Conservation (phyloP, 176 grass and related monocot genomes). For the Cenchrus purpureus region DNA sequence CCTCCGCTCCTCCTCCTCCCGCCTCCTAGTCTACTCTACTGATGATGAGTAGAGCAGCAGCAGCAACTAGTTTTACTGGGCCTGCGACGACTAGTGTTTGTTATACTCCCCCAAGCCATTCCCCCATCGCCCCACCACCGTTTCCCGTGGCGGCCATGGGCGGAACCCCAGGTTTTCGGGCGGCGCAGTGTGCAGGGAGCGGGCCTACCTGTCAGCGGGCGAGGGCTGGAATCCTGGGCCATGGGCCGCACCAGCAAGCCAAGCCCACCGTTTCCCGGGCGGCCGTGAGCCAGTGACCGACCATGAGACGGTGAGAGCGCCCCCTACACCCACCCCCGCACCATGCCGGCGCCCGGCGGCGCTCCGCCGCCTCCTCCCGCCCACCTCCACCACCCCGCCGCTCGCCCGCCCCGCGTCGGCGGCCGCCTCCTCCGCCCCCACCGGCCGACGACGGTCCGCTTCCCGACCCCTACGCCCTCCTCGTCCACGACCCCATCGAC, state of each 20-base stretch:
- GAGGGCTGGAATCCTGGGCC: not conserved
- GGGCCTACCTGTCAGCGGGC: not conserved
- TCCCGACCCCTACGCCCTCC: conserved; percentile 67
- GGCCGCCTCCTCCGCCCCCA: conserved; percentile 13
- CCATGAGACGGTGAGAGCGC: too few species aligned
- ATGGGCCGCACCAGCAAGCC: not conserved
- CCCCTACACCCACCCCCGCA: not conserved
- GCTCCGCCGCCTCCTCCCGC: conserved; percentile 48
- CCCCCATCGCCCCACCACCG: too few species aligned
- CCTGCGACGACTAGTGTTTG: not conserved
- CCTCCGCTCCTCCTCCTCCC: not conserved
- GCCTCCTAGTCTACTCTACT: not conserved
- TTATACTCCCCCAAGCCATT: not conserved
- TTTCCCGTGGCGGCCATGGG: conserved; percentile 36
- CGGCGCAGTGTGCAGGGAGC: not conserved
- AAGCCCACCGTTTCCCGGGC: too few species aligned
- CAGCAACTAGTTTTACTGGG: conserved; percentile 28
- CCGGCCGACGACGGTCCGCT: conserved; percentile 28
- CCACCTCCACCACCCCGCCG: not conserved
- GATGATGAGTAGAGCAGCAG: not conserved
- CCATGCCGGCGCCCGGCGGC: conserved; percentile 26
- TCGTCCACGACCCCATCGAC: conserved; percentile 85
- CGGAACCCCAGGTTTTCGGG: conserved; percentile 48
- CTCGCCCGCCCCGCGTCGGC: not conserved
- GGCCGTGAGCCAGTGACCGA: too few species aligned